These are phyloP conservation scores for Xylaria hypoxylon DNA, from an alignment of 2,329 filamentous ascomycete genomes.

Conservation along the genomic window DNA sequence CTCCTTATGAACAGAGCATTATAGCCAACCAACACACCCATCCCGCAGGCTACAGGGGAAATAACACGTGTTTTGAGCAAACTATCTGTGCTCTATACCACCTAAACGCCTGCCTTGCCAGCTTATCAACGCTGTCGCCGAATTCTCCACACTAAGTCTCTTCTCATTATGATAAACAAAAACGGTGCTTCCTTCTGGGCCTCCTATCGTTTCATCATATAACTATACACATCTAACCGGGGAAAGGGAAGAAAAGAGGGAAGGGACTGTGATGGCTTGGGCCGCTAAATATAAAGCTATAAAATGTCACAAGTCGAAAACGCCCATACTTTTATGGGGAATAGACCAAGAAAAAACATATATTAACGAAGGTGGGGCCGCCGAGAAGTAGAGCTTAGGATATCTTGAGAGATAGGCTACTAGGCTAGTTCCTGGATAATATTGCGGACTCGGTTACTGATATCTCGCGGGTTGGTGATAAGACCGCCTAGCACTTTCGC, in stretches of 20 bases:
- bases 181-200: background rate
- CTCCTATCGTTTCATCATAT: slow-evolving; percentile 24
- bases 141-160: background rate
- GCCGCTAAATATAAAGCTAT: slow-evolving; percentile 20
- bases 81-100: background rate
- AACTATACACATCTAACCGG: slow-evolving; percentile 18
- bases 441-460: slow-evolving; percentile 33
- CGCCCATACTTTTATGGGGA: background rate
- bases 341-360: background rate
- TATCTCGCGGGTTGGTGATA: slow-evolving; percentile 40
- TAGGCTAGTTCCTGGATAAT: slow-evolving; percentile 36
- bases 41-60: background rate
- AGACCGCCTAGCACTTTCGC: slow-evolving; percentile 37
- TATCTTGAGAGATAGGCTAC: background rate
- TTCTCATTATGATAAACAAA: background rate
- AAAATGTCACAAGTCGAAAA: background rate
- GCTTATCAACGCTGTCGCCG: background rate
- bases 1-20: background rate
- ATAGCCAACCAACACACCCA: slow-evolving; percentile 1
- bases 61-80: background rate
- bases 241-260: slow-evolving; percentile 4
- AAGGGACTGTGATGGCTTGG: slow-evolving; percentile 10
- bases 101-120: slow-evolving; percentile 12
- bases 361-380: background rate
- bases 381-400: background rate